Evolutionary conservation across 139 green algal genomes (phyloP).

Genomic region (Gonium pectorale): DNA sequence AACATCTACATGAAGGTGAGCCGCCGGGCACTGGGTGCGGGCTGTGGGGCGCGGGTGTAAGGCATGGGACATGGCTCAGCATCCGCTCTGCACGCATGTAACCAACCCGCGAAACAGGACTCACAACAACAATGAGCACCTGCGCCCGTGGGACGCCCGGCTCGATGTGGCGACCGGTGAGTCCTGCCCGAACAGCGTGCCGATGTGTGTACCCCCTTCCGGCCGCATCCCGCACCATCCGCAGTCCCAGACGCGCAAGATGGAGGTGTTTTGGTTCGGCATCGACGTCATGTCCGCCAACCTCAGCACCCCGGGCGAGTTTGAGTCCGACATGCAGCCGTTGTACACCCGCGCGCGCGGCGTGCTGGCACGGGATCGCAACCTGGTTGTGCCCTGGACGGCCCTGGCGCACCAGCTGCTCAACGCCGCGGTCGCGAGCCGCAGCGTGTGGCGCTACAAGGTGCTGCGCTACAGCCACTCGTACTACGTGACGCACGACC

Average conservation of each 20-base stretch:
- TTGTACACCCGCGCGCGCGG: constrained; percentile 27
- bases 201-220: not conserved
- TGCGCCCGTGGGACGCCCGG: too few species aligned
- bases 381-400: constrained; percentile 11
- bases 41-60: too few species aligned
- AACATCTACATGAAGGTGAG: constrained; percentile 48
- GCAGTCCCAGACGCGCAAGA: constrained; percentile 29
- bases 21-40: too few species aligned
- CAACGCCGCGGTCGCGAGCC: constrained; percentile 1
- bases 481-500: constrained; percentile 38
- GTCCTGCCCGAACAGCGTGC: too few species aligned
- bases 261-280: constrained; percentile 41
- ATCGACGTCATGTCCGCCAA: constrained; percentile 33
- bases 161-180: too few species aligned
- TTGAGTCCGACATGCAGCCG: constrained; percentile 23
- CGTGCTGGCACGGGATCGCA: constrained; percentile 31
- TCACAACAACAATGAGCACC: too few species aligned
- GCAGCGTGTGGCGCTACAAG: constrained; percentile 35
- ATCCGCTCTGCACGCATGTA: too few species aligned
- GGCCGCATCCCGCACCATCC: not conserved
- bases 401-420: constrained; percentile 22
- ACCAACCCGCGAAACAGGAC: too few species aligned
- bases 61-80: too few species aligned
- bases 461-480: constrained; percentile 33
- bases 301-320: constrained; percentile 12